These are phyloP conservation scores for Mollisia scopiformis DNA, from an alignment of 2,329 filamentous ascomycete genomes.

Conservation along the genomic window DNA sequence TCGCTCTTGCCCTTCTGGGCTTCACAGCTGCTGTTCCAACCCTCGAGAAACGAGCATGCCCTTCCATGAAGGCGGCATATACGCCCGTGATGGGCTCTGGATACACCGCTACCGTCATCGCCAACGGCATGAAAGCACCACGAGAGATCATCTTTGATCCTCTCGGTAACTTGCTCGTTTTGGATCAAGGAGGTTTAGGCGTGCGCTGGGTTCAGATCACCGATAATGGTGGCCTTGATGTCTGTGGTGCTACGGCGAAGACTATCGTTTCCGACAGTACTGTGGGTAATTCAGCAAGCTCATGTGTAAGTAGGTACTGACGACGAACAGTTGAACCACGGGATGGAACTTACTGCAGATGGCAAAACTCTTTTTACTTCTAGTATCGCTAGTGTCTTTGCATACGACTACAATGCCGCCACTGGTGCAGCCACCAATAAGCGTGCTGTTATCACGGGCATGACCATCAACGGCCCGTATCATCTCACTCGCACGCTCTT, in stretches of 20 bases:
- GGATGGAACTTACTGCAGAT: slow-evolving; percentile 16
- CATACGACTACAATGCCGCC: slow-evolving; percentile 16
- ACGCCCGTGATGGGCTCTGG: slow-evolving; percentile 6
- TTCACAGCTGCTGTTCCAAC: slow-evolving; percentile 1
- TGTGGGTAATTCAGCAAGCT: background rate
- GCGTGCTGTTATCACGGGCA: slow-evolving; percentile 13
- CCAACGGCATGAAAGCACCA: slow-evolving; percentile 16
- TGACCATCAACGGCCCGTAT: slow-evolving; percentile 8
- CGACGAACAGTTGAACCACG: slow-evolving; percentile 18
- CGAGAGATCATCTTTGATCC: slow-evolving; percentile 19
- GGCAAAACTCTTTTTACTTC: slow-evolving; percentile 20
- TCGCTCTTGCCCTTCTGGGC: background rate
- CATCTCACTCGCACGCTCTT: slow-evolving; percentile 18
- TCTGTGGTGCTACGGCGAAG: slow-evolving; percentile 14
- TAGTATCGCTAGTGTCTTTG: slow-evolving; percentile 5
- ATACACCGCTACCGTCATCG: slow-evolving; percentile 8
- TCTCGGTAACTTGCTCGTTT: slow-evolving; percentile 16
- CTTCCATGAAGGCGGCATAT: background rate
- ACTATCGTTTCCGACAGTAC: slow-evolving; percentile 11
- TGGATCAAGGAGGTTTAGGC: slow-evolving; percentile 17
- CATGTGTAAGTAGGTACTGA: background rate
- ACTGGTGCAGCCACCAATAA: slow-evolving; percentile 8
- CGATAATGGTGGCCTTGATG: slow-evolving; percentile 11
- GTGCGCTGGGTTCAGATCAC: slow-evolving; percentile 14
- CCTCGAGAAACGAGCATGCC: slow-evolving; percentile 1